A percentile compares a stretch with the other conserved stretches of the same genome.
These are phyloP conservation scores for Solanum appendiculatum DNA, from an alignment of 257 asterid species.

Conservation along the genomic window DNA sequence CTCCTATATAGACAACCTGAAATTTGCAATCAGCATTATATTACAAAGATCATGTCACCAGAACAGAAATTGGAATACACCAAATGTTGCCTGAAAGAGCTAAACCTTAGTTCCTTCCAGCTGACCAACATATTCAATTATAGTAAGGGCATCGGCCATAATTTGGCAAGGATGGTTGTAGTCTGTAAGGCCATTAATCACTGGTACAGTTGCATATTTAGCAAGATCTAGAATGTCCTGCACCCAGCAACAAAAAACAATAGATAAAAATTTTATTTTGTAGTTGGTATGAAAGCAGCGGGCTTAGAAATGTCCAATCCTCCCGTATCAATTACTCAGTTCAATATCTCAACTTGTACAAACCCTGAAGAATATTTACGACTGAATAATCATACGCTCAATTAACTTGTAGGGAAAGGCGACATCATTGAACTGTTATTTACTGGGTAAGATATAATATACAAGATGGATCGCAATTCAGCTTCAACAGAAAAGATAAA, in stretches of 20 bases:
- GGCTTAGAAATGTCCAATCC: background rate
- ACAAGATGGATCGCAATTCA: background rate
- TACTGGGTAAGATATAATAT: background rate
- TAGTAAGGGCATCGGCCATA: conserved; percentile 98
- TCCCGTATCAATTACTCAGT: background rate
- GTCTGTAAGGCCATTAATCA: conserved; percentile 89
- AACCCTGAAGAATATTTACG: background rate
- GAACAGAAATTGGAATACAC: background rate
- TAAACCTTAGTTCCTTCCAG: conserved; percentile 89
- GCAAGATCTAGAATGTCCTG: conserved; percentile 96
- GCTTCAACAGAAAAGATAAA: background rate
- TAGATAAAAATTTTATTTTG: background rate
- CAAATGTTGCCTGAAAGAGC: background rate
- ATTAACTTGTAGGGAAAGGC: background rate
- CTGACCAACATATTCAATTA: conserved; percentile 78
- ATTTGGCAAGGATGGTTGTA: conserved; percentile 96
- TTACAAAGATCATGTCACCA: background rate
- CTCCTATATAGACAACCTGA: conserved; percentile 96
- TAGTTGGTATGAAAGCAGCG: background rate
- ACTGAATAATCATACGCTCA: background rate
- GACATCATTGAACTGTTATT: background rate
- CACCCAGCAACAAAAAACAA: conserved; percentile 10
- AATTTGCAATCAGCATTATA: background rate
- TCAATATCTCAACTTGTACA: background rate
- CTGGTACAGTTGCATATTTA: conserved; percentile 71